Evolutionary conservation across 2,329 filamentous ascomycete species (phyloP), one percentile per base, ranked within the genome.

Genomic region (Stemphylium beticola): DNA sequence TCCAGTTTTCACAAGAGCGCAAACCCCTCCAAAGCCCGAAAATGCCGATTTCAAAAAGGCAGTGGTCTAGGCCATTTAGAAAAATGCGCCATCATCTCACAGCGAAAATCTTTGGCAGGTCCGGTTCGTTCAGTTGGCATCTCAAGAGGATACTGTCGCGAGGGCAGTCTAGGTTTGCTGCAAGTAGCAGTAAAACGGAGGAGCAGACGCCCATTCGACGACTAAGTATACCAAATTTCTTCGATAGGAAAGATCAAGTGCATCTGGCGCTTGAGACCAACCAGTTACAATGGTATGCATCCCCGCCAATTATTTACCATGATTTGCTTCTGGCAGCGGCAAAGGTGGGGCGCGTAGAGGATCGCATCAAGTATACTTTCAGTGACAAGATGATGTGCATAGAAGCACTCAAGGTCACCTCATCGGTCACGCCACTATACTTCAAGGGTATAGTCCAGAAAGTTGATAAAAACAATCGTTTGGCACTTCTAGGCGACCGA

Each of bases 401-500:
- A 22, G 51, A 62, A 47, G 64, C 62, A n/a, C 51, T 68, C 15
- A 66, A 68, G 37, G 18, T 36, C 6, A 58, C 52, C 10, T 32
- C 43, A n/a, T 32, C 5, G 5, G 6, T 12, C 14, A 20, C 10
- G n/a, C 57, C 61, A 9, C 44, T 67, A 4, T 61, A 61, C 29
- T 65, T 58, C 34, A 43, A 60, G n/a, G 64, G 63, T 4, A 37
- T 33, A 6, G 26, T 51, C 8, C 36, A 49, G 20, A 43, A 45
- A n/a, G 20, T 61, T 7, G 41, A 31, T 7, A n/a, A 9, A 4
- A 66, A 67, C 47, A 64, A 59, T 4, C 60, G 64, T 10, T 42
- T 68, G n/a, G 64, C 64, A 18, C 50, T 68, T 10, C 26, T 67
- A 7, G 66, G 65, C n/a, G 65, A 68, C 49, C 60, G 63, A 14